These are phyloP conservation scores for Fusarium sp. DNA, from an alignment of 2,329 filamentous ascomycete genomes.

Conservation along the genomic window DNA sequence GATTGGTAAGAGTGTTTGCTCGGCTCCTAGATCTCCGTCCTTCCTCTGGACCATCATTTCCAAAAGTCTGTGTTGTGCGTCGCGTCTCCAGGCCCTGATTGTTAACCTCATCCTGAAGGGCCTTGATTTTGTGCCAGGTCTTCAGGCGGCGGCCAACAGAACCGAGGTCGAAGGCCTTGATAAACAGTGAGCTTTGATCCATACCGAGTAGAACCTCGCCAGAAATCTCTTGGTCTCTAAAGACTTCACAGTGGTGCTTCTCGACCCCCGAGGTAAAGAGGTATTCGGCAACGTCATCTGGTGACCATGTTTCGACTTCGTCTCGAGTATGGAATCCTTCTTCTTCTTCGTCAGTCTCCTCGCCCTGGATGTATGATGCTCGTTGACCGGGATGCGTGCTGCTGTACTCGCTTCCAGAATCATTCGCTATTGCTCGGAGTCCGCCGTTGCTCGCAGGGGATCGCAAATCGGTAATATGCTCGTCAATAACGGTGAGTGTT, in stretches of 20 bases:
- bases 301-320: slow-evolving; percentile 84
- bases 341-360: slow-evolving; percentile 97
- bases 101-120: slow-evolving; percentile 87
- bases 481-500: slow-evolving; percentile 94
- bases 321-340: slow-evolving; percentile 73
- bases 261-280: slow-evolving; percentile 89
- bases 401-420: slow-evolving; percentile 93
- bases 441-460: slow-evolving; percentile 66
- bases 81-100: slow-evolving; percentile 59
- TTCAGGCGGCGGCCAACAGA: slow-evolving; percentile 90
- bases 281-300: slow-evolving; percentile 88
- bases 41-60: slow-evolving; percentile 71
- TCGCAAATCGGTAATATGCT: slow-evolving; percentile 91
- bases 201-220: slow-evolving; percentile 94
- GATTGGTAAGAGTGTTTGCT: slow-evolving; percentile 69
- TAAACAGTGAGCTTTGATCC: slow-evolving; percentile 94
- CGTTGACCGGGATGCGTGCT: slow-evolving; percentile 81
- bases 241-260: slow-evolving; percentile 91
- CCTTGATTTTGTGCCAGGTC: slow-evolving; percentile 97
- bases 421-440: slow-evolving; percentile 69
- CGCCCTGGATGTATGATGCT: slow-evolving; percentile 91
- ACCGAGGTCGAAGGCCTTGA: slow-evolving; percentile 94
- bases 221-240: slow-evolving; percentile 94
- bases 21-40: slow-evolving; percentile 65
- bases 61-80: slow-evolving; percentile 69